Conservation (phyloP, 2,329 filamentous ascomycete genomes). For the Colletotrichum nymphaeae region DNA sequence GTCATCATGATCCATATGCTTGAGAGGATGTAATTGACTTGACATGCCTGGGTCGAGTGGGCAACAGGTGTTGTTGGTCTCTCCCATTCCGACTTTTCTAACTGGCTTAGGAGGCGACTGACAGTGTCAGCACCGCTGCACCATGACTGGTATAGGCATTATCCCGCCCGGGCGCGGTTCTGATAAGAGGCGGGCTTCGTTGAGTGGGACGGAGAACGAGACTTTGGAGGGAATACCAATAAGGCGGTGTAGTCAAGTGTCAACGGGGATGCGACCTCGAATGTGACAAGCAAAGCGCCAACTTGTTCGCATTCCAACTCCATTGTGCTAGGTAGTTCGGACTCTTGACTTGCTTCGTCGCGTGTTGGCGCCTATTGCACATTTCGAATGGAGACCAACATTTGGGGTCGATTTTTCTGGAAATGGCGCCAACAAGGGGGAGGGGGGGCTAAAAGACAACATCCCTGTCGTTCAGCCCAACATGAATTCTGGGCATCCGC, state of each 20-base stretch:
- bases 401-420: slow-evolving; percentile 33
- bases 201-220: slow-evolving; percentile 29
- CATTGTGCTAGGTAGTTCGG: slow-evolving; percentile 4
- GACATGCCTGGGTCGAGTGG: slow-evolving; percentile 3
- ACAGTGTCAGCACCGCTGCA: slow-evolving; percentile 35
- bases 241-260: slow-evolving; percentile 17
- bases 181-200: slow-evolving; percentile 32
- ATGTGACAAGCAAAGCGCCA: slow-evolving; percentile 6
- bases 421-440: slow-evolving; percentile 3
- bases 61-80: slow-evolving; percentile 13
- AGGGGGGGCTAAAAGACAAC: neutral
- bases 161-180: slow-evolving; percentile 11
- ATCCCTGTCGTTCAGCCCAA: slow-evolving; percentile 38
- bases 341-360: slow-evolving; percentile 11
- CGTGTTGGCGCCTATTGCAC: slow-evolving; percentile 11
- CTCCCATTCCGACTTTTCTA: neutral
- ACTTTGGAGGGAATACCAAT: neutral
- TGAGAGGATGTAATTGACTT: slow-evolving; percentile 21
- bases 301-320: neutral
- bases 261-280: neutral
- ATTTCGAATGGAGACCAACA: slow-evolving; percentile 11
- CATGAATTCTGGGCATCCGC: slow-evolving; percentile 22
- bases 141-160: slow-evolving; percentile 20
- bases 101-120: neutral
- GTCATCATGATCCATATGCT: slow-evolving; percentile 31